phyloP scores from a whole-genome alignment of 164 flowering plant genomes.

The Annona cherimola region DNA sequence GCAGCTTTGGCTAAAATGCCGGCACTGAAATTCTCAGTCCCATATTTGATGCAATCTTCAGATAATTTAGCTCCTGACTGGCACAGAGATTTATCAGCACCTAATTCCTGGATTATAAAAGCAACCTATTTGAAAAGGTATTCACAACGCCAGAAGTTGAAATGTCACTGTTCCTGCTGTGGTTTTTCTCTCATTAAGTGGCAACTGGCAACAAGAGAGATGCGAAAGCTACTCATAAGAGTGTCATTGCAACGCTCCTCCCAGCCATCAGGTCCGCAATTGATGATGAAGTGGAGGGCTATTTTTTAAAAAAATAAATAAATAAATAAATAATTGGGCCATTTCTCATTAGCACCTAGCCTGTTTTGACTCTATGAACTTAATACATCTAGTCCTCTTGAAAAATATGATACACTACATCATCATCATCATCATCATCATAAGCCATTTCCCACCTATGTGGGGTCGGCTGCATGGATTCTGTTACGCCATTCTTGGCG shows the following conservation, averaged over 20 bases:
- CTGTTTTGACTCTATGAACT: too few relatives aligned
- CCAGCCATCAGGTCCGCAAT: too few relatives aligned
- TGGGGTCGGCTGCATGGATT: too few relatives aligned
- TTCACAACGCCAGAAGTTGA: not conserved
- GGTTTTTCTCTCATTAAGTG: not conserved
- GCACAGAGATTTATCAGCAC: slow-evolving; percentile 7
- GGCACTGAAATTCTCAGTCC: slow-evolving; percentile 60
- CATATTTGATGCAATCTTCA: slow-evolving; percentile 86
- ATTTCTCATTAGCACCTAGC: too few relatives aligned
- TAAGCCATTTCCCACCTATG: too few relatives aligned
- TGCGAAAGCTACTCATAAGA: not conserved
- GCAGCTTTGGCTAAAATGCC: slow-evolving; percentile 79
- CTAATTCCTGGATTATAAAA: not conserved
- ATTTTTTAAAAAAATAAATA: too few relatives aligned
- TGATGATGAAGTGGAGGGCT: too few relatives aligned
- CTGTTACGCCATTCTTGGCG: too few relatives aligned
- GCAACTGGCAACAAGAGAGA: not conserved
- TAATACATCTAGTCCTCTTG: too few relatives aligned
- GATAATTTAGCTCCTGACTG: slow-evolving; percentile 78
- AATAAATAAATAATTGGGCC: too few relatives aligned
- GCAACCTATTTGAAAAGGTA: not conserved
- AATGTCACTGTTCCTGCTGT: not conserved
- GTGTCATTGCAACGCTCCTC: not conserved
- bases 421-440: too few relatives aligned
- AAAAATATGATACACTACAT: not conserved